Evolutionary conservation across 2,329 filamentous ascomycete species (phyloP).

Genomic region (Dactylonectria macrodidyma): DNA sequence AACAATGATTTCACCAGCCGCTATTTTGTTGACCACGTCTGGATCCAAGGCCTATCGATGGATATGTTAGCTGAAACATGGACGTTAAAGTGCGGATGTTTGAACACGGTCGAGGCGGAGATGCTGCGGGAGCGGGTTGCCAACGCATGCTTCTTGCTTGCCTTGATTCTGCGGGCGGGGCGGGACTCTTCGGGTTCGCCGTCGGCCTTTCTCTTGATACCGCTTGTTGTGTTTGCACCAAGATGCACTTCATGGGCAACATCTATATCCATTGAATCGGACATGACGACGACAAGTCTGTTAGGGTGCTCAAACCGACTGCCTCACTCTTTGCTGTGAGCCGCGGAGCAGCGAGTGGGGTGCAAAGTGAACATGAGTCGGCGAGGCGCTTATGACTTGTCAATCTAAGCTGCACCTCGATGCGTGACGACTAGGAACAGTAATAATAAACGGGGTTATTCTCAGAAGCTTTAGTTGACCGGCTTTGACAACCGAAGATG

Average conservation of each 20-base stretch:
- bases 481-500: conserved; percentile 11
- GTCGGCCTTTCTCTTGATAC: conserved; percentile 67
- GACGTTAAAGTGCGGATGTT: conserved; percentile 17
- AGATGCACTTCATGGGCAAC: conserved; percentile 27
- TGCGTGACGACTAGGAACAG: conserved; percentile 5
- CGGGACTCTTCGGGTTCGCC: conserved; percentile 54
- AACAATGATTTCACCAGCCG: conserved; percentile 97
- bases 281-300: conserved; percentile 42
- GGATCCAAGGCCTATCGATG: conserved; percentile 82
- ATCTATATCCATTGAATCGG: conserved; percentile 63
- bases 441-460: conserved; percentile 12
- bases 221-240: conserved; percentile 40
- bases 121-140: not conserved
- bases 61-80: conserved; percentile 26
- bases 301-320: not conserved
- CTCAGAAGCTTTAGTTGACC: not conserved
- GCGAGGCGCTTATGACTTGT: conserved; percentile 13
- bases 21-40: conserved; percentile 98
- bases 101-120: conserved; percentile 20
- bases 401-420: conserved; percentile 16
- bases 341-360: conserved; percentile 12
- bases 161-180: conserved; percentile 65
- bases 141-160: conserved; percentile 45
- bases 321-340: conserved; percentile 17
- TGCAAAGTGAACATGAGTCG: conserved; percentile 4